A percentile compares a stretch with the other conserved stretches of the same genome.
These are phyloP conservation scores for Cyclostephanos invisitatus DNA, from an alignment of 108 stramenopile genomes.

Conservation along the genomic window DNA sequence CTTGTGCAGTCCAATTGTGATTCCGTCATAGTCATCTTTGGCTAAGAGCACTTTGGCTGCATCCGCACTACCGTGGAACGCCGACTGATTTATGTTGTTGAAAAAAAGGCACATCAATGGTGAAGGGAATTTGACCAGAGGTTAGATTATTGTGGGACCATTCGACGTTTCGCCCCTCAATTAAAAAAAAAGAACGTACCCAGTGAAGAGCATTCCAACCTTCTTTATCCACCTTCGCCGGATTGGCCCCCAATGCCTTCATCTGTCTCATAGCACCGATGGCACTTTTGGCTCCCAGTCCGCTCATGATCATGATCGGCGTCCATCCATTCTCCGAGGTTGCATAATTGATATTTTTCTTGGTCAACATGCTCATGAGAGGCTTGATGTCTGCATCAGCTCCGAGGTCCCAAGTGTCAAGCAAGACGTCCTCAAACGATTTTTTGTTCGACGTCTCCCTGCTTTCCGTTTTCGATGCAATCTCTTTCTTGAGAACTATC, in stretches of 20 bases:
- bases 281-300: constrained; percentile 59
- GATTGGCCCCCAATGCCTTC: constrained; percentile 74
- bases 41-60: constrained; percentile 64
- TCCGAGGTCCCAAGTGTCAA: constrained; percentile 91
- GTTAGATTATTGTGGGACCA: constrained; percentile 2
- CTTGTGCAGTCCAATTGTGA: constrained; percentile 43
- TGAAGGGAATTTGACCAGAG: constrained; percentile 1
- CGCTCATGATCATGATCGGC: constrained; percentile 83
- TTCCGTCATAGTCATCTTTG: constrained; percentile 44
- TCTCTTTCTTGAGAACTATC: constrained; percentile 47
- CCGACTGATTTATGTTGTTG: constrained; percentile 33
- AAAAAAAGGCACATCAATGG: neutral
- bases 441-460: constrained; percentile 20
- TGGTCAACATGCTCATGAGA: constrained; percentile 61
- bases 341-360: constrained; percentile 75
- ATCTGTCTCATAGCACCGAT: constrained; percentile 59
- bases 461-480: constrained; percentile 26
- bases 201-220: constrained; percentile 90
- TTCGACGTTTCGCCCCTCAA: neutral
- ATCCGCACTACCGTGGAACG: constrained; percentile 77
- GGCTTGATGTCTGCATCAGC: constrained; percentile 68
- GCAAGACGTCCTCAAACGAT: constrained; percentile 70
- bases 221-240: constrained; percentile 69
- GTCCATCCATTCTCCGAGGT: constrained; percentile 86
- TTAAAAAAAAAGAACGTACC: constrained; percentile 30